These are phyloP conservation scores for Cunninghamia lanceolata DNA, from an alignment of 75 land plant genomes.

Conservation along the genomic window DNA sequence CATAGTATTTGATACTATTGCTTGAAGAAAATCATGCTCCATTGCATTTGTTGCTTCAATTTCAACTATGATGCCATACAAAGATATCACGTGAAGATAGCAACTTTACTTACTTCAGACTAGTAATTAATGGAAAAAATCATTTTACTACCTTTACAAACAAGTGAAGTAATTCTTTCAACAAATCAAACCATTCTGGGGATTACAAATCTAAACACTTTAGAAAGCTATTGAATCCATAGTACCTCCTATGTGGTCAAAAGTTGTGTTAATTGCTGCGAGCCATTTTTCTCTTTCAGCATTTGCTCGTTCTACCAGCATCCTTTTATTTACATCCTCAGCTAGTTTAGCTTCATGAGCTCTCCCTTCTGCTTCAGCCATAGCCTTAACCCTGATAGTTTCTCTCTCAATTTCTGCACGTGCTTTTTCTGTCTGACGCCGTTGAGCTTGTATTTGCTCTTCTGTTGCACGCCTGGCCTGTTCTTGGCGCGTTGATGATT, in stretches of 20 bases:
- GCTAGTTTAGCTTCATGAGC: constrained; percentile 83
- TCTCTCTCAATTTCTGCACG: constrained; percentile 86
- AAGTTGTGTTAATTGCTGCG: constrained; percentile 83
- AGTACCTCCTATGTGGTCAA: constrained; percentile 85
- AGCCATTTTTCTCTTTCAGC: constrained; percentile 90
- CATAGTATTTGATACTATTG: too few species aligned
- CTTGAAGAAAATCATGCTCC: background rate
- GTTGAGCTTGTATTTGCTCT: constrained; percentile 86
- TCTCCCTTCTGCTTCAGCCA: constrained; percentile 95
- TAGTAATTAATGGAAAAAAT: background rate
- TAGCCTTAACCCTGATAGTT: constrained; percentile 74
- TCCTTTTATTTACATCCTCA: constrained; percentile 81
- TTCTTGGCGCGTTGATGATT: constrained; percentile 76
- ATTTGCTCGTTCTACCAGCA: constrained; percentile 74
- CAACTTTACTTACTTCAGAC: background rate
- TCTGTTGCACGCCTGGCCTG: constrained; percentile 75
- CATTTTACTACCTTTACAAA: background rate
- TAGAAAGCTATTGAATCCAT: background rate
- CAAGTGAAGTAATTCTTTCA: background rate
- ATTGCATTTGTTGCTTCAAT: background rate
- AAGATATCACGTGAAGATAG: background rate
- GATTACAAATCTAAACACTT: background rate
- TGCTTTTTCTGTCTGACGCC: constrained; percentile 74
- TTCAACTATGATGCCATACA: background rate
- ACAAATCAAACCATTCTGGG: background rate